Evolutionary conservation across 257 asterid species (phyloP).

Genomic region (Jacaranda mimosifolia): DNA sequence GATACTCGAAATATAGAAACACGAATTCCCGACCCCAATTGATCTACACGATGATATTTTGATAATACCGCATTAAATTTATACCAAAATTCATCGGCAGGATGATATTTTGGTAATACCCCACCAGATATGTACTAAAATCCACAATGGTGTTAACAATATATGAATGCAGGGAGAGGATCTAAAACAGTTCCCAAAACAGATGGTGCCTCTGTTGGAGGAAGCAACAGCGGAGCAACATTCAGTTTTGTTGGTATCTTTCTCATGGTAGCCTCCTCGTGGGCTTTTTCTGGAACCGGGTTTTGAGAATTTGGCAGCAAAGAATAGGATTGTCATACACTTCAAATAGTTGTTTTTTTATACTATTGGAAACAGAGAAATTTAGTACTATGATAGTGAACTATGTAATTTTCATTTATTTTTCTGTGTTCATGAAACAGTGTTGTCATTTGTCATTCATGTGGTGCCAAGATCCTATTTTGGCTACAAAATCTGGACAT

Average conservation of each 20-base stretch:
- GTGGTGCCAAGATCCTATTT: constrained; percentile 6
- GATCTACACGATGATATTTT: too few relatives aligned
- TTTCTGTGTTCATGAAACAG: constrained; percentile 2
- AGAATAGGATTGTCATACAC: background rate
- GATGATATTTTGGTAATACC: too few relatives aligned
- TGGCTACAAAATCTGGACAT: background rate
- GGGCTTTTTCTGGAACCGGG: constrained; percentile 31
- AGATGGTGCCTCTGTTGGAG: constrained; percentile 43
- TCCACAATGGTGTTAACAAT: too few relatives aligned
- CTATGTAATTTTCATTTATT: background rate
- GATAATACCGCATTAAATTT: too few relatives aligned
- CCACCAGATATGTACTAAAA: too few relatives aligned
- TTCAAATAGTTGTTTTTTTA: background rate
- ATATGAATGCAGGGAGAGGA: constrained; percentile 36
- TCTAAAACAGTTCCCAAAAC: constrained; percentile 46
- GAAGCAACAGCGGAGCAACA: constrained; percentile 36
- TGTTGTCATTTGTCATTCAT: constrained; percentile 15
- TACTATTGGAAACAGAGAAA: background rate
- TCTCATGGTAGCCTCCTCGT: constrained; percentile 35
- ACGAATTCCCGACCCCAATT: too few relatives aligned
- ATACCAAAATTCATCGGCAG: too few relatives aligned
- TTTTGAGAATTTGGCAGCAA: constrained; percentile 26
- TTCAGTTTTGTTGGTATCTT: constrained; percentile 28
- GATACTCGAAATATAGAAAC: too few relatives aligned
- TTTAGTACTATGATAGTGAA: background rate